Conservation (phyloP, 176 grass and related monocot species). For the Sorghum bicolor region DNA sequence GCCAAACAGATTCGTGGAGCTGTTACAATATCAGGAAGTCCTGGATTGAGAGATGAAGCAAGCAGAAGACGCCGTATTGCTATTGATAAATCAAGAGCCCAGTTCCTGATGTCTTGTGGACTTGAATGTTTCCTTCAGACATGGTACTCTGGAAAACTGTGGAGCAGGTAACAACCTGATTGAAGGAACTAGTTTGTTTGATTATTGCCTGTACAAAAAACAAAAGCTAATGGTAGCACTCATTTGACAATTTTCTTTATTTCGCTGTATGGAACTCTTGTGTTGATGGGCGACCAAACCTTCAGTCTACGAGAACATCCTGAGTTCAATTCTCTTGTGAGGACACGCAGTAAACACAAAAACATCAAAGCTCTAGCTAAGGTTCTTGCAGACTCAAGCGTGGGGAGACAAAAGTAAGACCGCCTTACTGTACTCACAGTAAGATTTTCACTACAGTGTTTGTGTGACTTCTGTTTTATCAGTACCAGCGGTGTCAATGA, state of each 20-base stretch:
- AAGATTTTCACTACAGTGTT: neutral
- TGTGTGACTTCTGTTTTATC: neutral
- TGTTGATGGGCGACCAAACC: slow-evolving; percentile 20
- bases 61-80: slow-evolving; percentile 51
- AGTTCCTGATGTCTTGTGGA: slow-evolving; percentile 60
- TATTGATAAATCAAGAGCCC: slow-evolving; percentile 77
- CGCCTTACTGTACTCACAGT: neutral
- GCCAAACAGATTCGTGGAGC: slow-evolving; percentile 68
- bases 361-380: slow-evolving; percentile 64
- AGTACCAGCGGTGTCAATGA: neutral
- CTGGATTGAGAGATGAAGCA: slow-evolving; percentile 68
- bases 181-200: slow-evolving; percentile 21
- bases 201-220: neutral
- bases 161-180: slow-evolving; percentile 60
- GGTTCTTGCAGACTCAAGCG: slow-evolving; percentile 65
- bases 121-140: slow-evolving; percentile 67
- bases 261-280: slow-evolving; percentile 16
- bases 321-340: slow-evolving; percentile 54
- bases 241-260: slow-evolving; percentile 10
- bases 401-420: slow-evolving; percentile 77
- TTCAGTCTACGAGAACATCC: slow-evolving; percentile 77
- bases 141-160: slow-evolving; percentile 83
- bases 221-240: neutral
- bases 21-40: slow-evolving; percentile 88
- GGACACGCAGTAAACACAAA: slow-evolving; percentile 48